These are phyloP conservation scores for Ophiostoma montium DNA, from an alignment of 2,329 filamentous ascomycete genomes.

Conservation along the genomic window DNA sequence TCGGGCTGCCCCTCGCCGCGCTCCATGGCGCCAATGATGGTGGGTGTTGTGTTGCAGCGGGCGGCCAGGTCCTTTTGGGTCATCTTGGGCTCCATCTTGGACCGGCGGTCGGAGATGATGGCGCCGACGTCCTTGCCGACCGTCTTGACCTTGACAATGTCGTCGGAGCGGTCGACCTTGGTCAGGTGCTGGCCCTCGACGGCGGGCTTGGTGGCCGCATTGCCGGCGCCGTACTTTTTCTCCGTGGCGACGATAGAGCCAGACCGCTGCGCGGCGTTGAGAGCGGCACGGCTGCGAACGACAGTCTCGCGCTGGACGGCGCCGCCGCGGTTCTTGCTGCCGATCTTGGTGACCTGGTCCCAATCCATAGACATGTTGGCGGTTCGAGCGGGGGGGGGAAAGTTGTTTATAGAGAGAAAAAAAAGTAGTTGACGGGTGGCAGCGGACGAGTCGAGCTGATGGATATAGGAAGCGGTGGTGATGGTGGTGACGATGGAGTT, in stretches of 20 bases:
- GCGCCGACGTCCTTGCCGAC: constrained; percentile 68
- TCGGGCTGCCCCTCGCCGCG: constrained; percentile 63
- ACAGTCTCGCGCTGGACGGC: constrained; percentile 66
- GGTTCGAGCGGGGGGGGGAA: neutral
- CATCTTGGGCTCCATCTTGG: constrained; percentile 82
- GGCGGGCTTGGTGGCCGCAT: constrained; percentile 43
- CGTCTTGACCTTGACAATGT: constrained; percentile 95
- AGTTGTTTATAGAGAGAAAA: neutral
- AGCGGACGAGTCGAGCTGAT: neutral
- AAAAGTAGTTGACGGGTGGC: neutral
- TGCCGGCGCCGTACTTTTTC: constrained; percentile 75
- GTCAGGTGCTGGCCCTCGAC: constrained; percentile 88
- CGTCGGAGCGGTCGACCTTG: constrained; percentile 93
- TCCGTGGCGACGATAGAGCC: constrained; percentile 70
- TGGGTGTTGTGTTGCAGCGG: constrained; percentile 76
- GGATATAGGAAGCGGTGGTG: neutral
- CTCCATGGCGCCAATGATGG: constrained; percentile 75
- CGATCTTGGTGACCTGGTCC: constrained; percentile 85
- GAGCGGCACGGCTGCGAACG: constrained; percentile 63
- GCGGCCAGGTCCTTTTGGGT: constrained; percentile 80
- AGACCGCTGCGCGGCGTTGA: constrained; percentile 79
- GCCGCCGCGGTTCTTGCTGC: constrained; percentile 64
- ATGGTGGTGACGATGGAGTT: no score
- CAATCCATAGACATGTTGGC: constrained; percentile 63
- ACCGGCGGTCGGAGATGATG: constrained; percentile 67